Evolutionary conservation across 192 early-diverging fungal genomes (phyloP).

Genomic region (Chytriomyces confervae): DNA sequence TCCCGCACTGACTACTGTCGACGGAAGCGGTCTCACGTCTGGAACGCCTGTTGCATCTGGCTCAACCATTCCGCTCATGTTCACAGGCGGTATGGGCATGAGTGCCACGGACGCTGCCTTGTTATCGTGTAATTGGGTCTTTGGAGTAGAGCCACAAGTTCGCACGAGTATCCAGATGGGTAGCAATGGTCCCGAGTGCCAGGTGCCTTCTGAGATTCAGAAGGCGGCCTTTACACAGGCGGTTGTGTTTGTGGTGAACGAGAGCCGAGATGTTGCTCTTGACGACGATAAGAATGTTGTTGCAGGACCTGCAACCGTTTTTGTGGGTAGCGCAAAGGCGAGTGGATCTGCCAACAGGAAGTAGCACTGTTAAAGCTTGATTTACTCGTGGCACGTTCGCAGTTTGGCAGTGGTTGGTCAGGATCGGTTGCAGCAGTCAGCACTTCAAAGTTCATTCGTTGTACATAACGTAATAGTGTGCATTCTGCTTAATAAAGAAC

Average conservation of each 20-base stretch:
- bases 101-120: slow-evolving; percentile 4
- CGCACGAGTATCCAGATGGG: neutral
- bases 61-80: neutral
- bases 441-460: no score
- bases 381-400: no score
- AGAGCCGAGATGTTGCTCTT: slow-evolving; percentile 42
- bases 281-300: slow-evolving; percentile 47
- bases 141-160: slow-evolving; percentile 3
- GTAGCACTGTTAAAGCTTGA: no score
- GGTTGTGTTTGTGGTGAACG: slow-evolving; percentile 45
- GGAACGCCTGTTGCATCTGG: neutral
- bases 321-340: no score
- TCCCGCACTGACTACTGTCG: slow-evolving; percentile 30
- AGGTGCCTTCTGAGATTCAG: slow-evolving; percentile 7
- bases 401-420: no score
- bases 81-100: slow-evolving; percentile 27
- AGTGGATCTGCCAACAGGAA: no score
- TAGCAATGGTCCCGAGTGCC: neutral
- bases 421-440: no score
- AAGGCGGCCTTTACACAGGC: slow-evolving; percentile 27
- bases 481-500: no score
- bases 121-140: slow-evolving; percentile 6
- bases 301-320: slow-evolving; percentile 47
- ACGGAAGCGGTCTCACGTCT: neutral
- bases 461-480: no score